Conservation (phyloP, 805 yeast genomes). For the Ogataea populi-albae region DNA sequence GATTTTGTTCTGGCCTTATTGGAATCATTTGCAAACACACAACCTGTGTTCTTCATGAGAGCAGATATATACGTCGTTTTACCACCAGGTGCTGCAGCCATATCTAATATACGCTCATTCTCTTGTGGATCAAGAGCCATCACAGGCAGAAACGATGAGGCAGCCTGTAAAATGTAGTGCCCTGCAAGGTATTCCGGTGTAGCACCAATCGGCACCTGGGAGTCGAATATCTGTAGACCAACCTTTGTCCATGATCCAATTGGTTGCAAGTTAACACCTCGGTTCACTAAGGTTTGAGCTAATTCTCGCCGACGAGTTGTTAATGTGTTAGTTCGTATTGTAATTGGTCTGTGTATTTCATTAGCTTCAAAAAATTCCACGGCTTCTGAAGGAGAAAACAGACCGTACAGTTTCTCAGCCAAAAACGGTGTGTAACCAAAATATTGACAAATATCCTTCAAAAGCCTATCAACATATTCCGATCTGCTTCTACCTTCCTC, state of each 20-base stretch:
- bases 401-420: slow-evolving; percentile 89
- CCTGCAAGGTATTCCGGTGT: slow-evolving; percentile 99
- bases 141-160: slow-evolving; percentile 95
- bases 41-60: slow-evolving; percentile 96
- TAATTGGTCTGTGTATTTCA: slow-evolving; percentile 93
- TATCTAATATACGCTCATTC: slow-evolving; percentile 90
- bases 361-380: slow-evolving; percentile 98
- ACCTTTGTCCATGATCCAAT: slow-evolving; percentile 98
- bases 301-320: slow-evolving; percentile 93
- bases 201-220: slow-evolving; percentile 99
- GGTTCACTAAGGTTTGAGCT: slow-evolving; percentile 90
- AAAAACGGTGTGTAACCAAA: slow-evolving; percentile 90
- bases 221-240: slow-evolving; percentile 94
- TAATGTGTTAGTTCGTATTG: slow-evolving; percentile 96
- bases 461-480: slow-evolving; percentile 73
- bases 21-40: slow-evolving; percentile 95
- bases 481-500: slow-evolving; percentile 86
- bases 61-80: slow-evolving; percentile 94
- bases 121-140: slow-evolving; percentile 98
- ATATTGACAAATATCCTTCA: slow-evolving; percentile 85
- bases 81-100: slow-evolving; percentile 99
- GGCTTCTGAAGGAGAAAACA: slow-evolving; percentile 94
- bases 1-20: slow-evolving; percentile 96
- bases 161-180: slow-evolving; percentile 96
- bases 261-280: slow-evolving; percentile 97